Conservation (phyloP, 305 asterid genomes). For the Andrographis paniculata region DNA sequence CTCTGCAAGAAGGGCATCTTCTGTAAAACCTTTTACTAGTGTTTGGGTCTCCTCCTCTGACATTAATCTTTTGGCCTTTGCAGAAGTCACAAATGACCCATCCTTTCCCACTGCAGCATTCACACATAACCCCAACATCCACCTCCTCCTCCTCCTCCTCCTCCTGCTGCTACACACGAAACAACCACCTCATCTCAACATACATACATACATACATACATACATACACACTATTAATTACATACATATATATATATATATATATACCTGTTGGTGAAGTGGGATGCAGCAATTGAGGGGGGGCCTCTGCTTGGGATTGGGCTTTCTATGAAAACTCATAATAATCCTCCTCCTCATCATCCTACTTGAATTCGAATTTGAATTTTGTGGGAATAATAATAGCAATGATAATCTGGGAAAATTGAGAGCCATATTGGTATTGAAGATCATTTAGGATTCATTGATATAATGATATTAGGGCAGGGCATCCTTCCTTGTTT, state of each 20-base stretch:
- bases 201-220: no score
- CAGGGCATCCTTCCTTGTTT: slow-evolving; percentile 17
- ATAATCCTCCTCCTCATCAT: no score
- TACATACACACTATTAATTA: no score
- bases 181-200: no score
- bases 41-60: slow-evolving; percentile 41
- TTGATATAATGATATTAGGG: slow-evolving; percentile 18
- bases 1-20: slow-evolving; percentile 76
- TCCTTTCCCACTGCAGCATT: slow-evolving; percentile 55
- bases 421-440: slow-evolving; percentile 17
- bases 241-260: neutral
- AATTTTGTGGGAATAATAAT: slow-evolving; percentile 16
- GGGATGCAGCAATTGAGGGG: slow-evolving; percentile 29
- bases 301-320: slow-evolving; percentile 13
- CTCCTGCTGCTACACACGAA: no score
- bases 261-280: slow-evolving; percentile 32
- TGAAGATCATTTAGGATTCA: no score
- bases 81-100: slow-evolving; percentile 76
- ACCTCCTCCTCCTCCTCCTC: no score
- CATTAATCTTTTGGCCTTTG: slow-evolving; percentile 69
- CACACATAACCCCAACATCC: slow-evolving; percentile 50
- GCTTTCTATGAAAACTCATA: no score
- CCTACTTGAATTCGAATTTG: no score
- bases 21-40: slow-evolving; percentile 44
- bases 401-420: slow-evolving; percentile 18